A percentile compares a stretch with the other conserved stretches of the same genome.
phyloP scores from a whole-genome alignment of 2,329 filamentous ascomycete species.

The Monilinia aucupariae region DNA sequence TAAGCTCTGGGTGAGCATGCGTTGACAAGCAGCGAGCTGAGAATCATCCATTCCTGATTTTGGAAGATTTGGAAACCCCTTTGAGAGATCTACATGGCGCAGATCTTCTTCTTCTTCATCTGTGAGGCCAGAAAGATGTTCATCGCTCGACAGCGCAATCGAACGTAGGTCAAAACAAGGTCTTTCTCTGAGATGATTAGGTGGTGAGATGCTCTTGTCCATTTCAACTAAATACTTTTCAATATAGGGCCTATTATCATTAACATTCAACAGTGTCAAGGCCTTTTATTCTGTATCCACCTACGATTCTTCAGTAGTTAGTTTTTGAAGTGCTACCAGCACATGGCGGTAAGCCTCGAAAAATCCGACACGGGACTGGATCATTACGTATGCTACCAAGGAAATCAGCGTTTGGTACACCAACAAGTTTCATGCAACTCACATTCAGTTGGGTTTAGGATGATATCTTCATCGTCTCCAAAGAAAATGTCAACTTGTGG shows the following conservation, averaged over 20 bases:
- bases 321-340: conserved; percentile 62
- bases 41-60: conserved; percentile 58
- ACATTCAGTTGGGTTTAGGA: conserved; percentile 61
- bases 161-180: conserved; percentile 17
- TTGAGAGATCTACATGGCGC: conserved; percentile 48
- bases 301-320: conserved; percentile 29
- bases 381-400: conserved; percentile 52
- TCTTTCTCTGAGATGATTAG: neutral
- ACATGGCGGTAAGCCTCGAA: conserved; percentile 73
- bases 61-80: conserved; percentile 46
- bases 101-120: conserved; percentile 29
- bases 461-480: conserved; percentile 51
- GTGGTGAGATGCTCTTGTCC: conserved; percentile 18
- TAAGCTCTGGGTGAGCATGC: conserved; percentile 66
- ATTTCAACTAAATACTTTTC: conserved; percentile 13
- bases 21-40: conserved; percentile 61
- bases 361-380: conserved; percentile 68
- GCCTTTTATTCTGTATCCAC: neutral
- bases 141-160: neutral
- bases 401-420: conserved; percentile 14
- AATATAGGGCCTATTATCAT: conserved; percentile 9
- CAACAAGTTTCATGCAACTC: conserved; percentile 37
- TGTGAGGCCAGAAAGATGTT: neutral
- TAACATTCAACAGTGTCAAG: neutral
- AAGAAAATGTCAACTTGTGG: conserved; percentile 75